Evolutionary conservation across 2,329 filamentous ascomycete genomes (phyloP).

Genomic region (Penicillium verrucosum): DNA sequence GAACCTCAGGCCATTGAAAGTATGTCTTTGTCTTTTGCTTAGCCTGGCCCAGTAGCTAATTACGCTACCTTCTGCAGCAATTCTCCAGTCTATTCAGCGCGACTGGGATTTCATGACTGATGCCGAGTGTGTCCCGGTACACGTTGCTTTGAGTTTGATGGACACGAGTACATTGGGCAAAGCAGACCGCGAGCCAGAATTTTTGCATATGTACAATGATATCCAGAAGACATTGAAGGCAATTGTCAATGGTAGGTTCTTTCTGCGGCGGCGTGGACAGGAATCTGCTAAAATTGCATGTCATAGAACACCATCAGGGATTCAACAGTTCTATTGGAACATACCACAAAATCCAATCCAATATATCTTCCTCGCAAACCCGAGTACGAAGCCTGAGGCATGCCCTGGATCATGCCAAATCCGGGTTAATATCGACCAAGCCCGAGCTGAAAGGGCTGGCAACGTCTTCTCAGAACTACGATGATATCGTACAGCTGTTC

Average conservation of each 20-base stretch:
- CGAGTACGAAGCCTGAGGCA: constrained; percentile 79
- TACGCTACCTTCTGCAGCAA: constrained; percentile 38
- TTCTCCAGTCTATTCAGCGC: constrained; percentile 77
- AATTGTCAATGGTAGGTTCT: constrained; percentile 72
- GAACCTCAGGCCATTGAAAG: constrained; percentile 40
- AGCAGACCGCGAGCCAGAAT: constrained; percentile 81
- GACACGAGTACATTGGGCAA: constrained; percentile 90
- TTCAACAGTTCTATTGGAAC: constrained; percentile 99
- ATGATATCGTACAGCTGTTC: constrained; percentile 79
- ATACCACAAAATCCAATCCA: constrained; percentile 96
- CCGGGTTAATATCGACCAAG: constrained; percentile 77
- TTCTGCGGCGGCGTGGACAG: not conserved
- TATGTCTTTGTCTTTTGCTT: constrained; percentile 16
- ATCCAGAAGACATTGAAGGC: constrained; percentile 90
- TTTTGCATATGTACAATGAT: constrained; percentile 77
- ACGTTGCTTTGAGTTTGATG: constrained; percentile 90
- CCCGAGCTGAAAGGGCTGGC: constrained; percentile 90
- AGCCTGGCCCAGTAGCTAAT: constrained; percentile 4
- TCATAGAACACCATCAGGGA: constrained; percentile 85
- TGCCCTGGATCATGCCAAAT: constrained; percentile 75
- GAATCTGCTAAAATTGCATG: constrained; percentile 12
- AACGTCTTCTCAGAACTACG: constrained; percentile 82
- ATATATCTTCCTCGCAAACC: constrained; percentile 83
- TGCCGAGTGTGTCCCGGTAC: constrained; percentile 85
- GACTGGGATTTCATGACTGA: constrained; percentile 93